Conservation (phyloP, 306 rosid species). For the Delonix regia region DNA sequence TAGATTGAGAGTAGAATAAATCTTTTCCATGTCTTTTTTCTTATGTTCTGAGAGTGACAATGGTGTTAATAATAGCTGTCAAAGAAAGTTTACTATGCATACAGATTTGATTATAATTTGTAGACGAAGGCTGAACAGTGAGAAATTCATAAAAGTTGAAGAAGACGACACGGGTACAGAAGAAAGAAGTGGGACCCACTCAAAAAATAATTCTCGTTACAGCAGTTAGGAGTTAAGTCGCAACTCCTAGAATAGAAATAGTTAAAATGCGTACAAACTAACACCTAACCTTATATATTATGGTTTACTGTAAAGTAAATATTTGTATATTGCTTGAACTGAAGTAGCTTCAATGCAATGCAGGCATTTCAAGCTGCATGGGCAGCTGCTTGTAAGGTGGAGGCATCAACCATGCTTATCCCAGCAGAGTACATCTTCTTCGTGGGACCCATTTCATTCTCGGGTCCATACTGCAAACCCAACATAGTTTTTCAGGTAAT, state of each 20-base stretch:
- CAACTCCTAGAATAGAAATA: conserved; percentile 36
- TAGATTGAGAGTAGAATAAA: conserved; percentile 8
- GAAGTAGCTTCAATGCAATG: conserved; percentile 31
- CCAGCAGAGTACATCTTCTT: conserved; percentile 62
- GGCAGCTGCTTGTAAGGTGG: conserved; percentile 81
- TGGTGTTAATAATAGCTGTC: conserved; percentile 8
- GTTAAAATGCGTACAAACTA: conserved; percentile 29
- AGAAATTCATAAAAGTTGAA: neutral
- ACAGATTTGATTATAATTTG: neutral
- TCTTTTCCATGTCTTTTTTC: neutral
- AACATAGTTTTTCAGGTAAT: conserved; percentile 86
- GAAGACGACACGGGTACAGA: conserved; percentile 44
- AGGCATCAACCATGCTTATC: conserved; percentile 69
- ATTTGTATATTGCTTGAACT: neutral
- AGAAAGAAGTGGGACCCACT: conserved; percentile 49
- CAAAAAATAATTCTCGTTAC: conserved; percentile 51
- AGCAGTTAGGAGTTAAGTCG: conserved; percentile 59
- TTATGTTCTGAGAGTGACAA: neutral
- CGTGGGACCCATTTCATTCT: conserved; percentile 88
- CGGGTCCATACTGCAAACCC: conserved; percentile 84
- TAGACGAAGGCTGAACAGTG: neutral
- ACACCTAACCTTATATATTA: conserved; percentile 14
- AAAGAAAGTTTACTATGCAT: conserved; percentile 22
- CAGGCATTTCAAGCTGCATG: conserved; percentile 94
- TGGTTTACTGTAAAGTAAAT: neutral